phyloP scores from a whole-genome alignment of 495 filamentous ascomycete genomes.

The Filosporella fistucella region DNA sequence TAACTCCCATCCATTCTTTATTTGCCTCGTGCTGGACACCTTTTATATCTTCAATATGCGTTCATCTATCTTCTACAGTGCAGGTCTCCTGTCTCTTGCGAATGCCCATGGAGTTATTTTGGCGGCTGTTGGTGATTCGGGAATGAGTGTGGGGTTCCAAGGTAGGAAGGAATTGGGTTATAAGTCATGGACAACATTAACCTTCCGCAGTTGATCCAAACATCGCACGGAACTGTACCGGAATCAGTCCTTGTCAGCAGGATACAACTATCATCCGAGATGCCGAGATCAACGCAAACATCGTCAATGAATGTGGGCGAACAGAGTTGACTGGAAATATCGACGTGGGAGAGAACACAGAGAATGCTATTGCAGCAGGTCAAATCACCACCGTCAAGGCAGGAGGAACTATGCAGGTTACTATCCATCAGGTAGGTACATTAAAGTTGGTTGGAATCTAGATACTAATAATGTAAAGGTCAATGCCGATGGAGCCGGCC shows the following conservation, averaged over 20 bases:
- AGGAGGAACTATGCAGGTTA: slow-evolving; percentile 34
- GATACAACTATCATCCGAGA: slow-evolving; percentile 50
- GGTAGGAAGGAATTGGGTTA: background rate
- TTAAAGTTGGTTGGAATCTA: too few species aligned
- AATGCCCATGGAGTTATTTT: slow-evolving; percentile 39
- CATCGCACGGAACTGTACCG: slow-evolving; percentile 42
- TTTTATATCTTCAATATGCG: slow-evolving; percentile 29
- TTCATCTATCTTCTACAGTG: slow-evolving; percentile 30
- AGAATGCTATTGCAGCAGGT: slow-evolving; percentile 37
- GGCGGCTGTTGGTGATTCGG: slow-evolving; percentile 32
- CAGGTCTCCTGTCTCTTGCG: slow-evolving; percentile 28
- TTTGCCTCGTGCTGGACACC: slow-evolving; percentile 26
- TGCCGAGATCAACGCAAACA: slow-evolving; percentile 38
- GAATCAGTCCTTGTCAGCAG: slow-evolving; percentile 47
- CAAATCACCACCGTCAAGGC: slow-evolving; percentile 39
- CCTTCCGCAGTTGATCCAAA: slow-evolving; percentile 33
- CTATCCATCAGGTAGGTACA: slow-evolving; percentile 48
- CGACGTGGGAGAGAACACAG: slow-evolving; percentile 48
- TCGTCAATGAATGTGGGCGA: slow-evolving; percentile 45
- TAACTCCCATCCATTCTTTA: slow-evolving; percentile 33
- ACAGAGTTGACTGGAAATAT: slow-evolving; percentile 48
- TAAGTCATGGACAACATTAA: background rate
- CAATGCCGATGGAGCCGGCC: slow-evolving; percentile 51
- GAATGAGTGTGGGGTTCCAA: slow-evolving; percentile 38
- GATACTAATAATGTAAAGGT: too few species aligned